Base-by-base conservation (phyloP, 129 eudicot genomes). In the Saussurea involucrata region DNA sequence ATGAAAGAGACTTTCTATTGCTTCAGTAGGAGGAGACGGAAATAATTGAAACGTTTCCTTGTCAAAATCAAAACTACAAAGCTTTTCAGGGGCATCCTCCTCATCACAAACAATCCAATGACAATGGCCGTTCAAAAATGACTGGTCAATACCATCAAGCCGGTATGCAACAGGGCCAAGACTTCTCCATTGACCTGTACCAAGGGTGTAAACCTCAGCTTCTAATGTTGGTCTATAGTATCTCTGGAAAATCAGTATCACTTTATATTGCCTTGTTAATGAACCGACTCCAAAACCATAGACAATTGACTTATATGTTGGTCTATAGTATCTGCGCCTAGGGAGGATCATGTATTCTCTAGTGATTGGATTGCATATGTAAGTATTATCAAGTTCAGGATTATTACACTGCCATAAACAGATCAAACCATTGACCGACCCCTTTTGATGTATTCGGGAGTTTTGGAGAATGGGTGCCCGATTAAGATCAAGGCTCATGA, bases 301-400 rank as follows among this genome's bases (percentile, higher is more conserved):
- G 18, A 67, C 29, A 29, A 82, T 57, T 3, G n/a, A 4, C 9
- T 0, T 5, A 65, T 11, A 67, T 42, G 24, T 72, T 18, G 21
- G 15, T 27, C 22, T 60, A 11, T 8, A 25, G 49, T 21, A 63
- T 18, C 4, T 3, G 13, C 37, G 82, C 24, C 8, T 42, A 0
- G 88, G 85, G 44, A 89, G 80, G 34, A 69, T 22, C 27, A 79
- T 29, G 28, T 61, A 87, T 66, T 88, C 85, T 24, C 83, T 84
- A 0, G 89, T 85, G 40, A 79, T 44, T 10, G 89, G n/a, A n/a
- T n/a, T n/a, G n/a, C n/a, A n/a, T n/a, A n/a, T n/a, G n/a, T n/a
- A n/a, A n/a, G n/a, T n/a, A n/a, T n/a, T n/a, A n/a, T n/a, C n/a
- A n/a, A n/a, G n/a, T n/a, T n/a, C 4, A 32, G 6, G n/a, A n/a